Conservation (phyloP, 2,329 filamentous ascomycete genomes). For the Alternaria arbusti region DNA sequence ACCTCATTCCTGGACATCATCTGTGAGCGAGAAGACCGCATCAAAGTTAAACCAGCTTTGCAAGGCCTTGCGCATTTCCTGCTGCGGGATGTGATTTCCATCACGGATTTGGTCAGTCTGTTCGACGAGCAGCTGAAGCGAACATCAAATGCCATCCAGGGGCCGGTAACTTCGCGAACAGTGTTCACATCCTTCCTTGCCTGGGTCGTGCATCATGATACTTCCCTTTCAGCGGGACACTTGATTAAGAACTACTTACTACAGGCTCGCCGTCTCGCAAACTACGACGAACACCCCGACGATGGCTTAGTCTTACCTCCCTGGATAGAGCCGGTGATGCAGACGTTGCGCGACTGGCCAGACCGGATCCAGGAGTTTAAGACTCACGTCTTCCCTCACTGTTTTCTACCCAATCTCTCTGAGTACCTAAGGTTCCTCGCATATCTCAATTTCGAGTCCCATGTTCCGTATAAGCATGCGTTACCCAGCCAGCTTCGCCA, state of each 20-base stretch:
- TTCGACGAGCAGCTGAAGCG: constrained; percentile 34
- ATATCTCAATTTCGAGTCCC: constrained; percentile 43
- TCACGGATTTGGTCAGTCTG: constrained; percentile 48
- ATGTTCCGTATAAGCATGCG: constrained; percentile 27
- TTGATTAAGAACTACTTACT: constrained; percentile 44
- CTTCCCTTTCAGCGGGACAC: constrained; percentile 48
- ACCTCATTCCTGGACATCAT: constrained; percentile 64
- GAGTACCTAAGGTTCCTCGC: constrained; percentile 52
- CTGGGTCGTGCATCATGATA: constrained; percentile 51
- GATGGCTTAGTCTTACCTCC: constrained; percentile 25
- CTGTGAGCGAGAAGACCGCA: constrained; percentile 65
- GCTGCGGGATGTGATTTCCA: constrained; percentile 62
- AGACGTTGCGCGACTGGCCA: constrained; percentile 40
- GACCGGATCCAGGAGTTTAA: constrained; percentile 51
- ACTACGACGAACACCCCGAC: constrained; percentile 5
- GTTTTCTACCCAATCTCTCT: constrained; percentile 51
- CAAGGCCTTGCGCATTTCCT: constrained; percentile 71
- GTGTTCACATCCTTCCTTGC: constrained; percentile 38
- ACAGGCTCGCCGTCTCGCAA: constrained; percentile 31
- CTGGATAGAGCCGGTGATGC: constrained; percentile 49
- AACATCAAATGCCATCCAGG: background rate
- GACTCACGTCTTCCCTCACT: constrained; percentile 55
- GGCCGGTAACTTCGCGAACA: constrained; percentile 15
- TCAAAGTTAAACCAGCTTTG: constrained; percentile 72
- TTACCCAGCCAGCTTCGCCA: constrained; percentile 22